Conservation (phyloP, 108 stramenopile species). For the Cyclotella atomus region DNA sequence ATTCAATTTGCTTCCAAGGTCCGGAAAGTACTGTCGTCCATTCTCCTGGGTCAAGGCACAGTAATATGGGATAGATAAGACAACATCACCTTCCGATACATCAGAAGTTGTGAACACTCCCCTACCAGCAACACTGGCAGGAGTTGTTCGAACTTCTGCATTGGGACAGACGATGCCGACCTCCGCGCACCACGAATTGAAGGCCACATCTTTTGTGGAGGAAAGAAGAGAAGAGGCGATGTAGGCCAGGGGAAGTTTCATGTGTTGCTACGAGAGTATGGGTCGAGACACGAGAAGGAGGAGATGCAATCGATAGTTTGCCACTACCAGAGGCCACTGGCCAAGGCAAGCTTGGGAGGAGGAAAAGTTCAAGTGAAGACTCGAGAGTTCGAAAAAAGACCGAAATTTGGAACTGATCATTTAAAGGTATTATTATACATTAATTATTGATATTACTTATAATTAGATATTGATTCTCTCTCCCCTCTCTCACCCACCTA, state of each 20-base stretch:
- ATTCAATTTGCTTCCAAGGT: background rate
- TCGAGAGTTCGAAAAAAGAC: background rate
- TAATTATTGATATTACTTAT: no score
- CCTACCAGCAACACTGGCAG: constrained; percentile 57
- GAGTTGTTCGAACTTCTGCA: constrained; percentile 45
- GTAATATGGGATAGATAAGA: constrained; percentile 46
- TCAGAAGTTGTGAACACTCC: constrained; percentile 52
- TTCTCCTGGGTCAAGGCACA: constrained; percentile 42
- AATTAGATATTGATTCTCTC: no score
- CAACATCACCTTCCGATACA: constrained; percentile 32
- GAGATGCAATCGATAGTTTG: background rate
- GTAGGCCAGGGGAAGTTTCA: constrained; percentile 10
- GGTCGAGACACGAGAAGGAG: background rate
- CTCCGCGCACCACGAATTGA: constrained; percentile 50
- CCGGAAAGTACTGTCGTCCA: constrained; percentile 33
- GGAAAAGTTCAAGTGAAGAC: no score
- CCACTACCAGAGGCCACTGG: constrained; percentile 1
- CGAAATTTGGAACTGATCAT: no score
- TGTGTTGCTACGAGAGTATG: background rate
- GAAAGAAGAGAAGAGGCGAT: constrained; percentile 5
- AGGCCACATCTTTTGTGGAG: constrained; percentile 21
- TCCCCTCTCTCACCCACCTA: no score
- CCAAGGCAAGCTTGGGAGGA: background rate
- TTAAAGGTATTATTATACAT: no score
- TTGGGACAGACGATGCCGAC: constrained; percentile 41